Percentiles rank a stretch among this genome's conserved stretches.
These are phyloP conservation scores for Backusella psychrophila DNA, from an alignment of 192 early-diverging fungal genomes.

Conservation along the genomic window DNA sequence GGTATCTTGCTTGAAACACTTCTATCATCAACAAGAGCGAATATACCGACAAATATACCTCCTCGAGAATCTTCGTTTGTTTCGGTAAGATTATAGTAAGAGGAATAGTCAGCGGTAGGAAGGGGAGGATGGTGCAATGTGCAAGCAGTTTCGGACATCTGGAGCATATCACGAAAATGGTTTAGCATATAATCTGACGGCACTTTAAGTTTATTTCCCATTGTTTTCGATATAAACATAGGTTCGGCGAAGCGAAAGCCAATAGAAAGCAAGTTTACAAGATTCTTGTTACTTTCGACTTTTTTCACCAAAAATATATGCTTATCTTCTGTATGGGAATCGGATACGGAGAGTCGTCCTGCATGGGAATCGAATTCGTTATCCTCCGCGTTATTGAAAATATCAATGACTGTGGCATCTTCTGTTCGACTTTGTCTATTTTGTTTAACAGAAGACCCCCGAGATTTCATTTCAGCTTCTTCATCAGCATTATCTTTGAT, in stretches of 20 bases:
- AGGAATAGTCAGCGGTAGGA: background rate
- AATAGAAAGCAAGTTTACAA: conserved; percentile 19
- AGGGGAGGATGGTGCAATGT: background rate
- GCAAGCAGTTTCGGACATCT: background rate
- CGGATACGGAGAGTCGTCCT: background rate
- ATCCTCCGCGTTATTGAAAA: background rate
- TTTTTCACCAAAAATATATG: conserved; percentile 38
- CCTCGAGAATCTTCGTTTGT: background rate
- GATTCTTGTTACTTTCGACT: conserved; percentile 6
- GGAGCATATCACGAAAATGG: conserved; percentile 34
- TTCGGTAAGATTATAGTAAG: background rate
- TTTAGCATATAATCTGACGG: conserved; percentile 24
- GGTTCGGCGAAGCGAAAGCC: conserved; percentile 40
- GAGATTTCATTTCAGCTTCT: background rate
- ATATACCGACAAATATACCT: conserved; percentile 23
- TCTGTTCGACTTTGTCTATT: background rate
- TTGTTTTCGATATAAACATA: conserved; percentile 29
- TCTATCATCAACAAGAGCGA: conserved; percentile 17
- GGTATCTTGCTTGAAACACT: background rate
- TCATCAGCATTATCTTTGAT: background rate
- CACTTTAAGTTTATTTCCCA: conserved; percentile 30
- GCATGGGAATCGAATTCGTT: background rate
- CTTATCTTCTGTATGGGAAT: background rate
- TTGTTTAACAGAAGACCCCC: background rate
- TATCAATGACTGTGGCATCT: conserved; percentile 9